Conservation (phyloP, 176 grass and related monocot species). For the Alopecurus myosuroides region DNA sequence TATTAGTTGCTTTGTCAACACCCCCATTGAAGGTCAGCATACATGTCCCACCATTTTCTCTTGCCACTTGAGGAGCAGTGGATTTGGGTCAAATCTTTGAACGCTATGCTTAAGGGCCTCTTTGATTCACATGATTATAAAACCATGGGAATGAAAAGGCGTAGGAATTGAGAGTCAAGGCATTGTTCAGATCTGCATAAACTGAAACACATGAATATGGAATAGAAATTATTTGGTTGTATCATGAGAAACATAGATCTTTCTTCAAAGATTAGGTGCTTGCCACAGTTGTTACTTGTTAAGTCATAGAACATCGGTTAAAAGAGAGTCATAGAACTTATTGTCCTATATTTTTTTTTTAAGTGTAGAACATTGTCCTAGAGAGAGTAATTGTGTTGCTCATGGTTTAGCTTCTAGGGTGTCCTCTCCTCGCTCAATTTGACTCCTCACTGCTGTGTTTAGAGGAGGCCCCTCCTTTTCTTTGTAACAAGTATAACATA, state of each 20-base stretch:
- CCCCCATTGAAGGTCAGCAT: not conserved
- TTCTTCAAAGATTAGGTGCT: not conserved
- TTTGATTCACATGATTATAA: not conserved
- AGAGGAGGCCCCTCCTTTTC: not conserved
- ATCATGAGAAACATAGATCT: not conserved
- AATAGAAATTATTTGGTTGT: not conserved
- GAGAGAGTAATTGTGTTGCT: not conserved
- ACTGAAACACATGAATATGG: not conserved
- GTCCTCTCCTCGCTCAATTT: too few species aligned
- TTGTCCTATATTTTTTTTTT: too few species aligned
- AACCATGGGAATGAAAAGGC: not conserved
- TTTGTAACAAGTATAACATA: not conserved
- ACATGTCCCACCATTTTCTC: not conserved
- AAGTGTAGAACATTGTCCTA: not conserved
- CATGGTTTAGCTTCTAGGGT: not conserved
- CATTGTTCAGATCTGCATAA: not conserved
- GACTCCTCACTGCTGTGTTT: not conserved
- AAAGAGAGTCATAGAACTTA: too few species aligned
- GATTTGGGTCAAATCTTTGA: slow-evolving; percentile 23
- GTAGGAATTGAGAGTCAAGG: not conserved
- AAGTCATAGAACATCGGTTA: too few species aligned
- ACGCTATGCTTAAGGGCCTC: not conserved
- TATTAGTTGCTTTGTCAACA: slow-evolving; percentile 14
- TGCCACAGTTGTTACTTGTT: too few species aligned
- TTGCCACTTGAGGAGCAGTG: not conserved